These are phyloP conservation scores for Lactarius quietus DNA, from an alignment of 768 basidiomycete species.

Conservation along the genomic window DNA sequence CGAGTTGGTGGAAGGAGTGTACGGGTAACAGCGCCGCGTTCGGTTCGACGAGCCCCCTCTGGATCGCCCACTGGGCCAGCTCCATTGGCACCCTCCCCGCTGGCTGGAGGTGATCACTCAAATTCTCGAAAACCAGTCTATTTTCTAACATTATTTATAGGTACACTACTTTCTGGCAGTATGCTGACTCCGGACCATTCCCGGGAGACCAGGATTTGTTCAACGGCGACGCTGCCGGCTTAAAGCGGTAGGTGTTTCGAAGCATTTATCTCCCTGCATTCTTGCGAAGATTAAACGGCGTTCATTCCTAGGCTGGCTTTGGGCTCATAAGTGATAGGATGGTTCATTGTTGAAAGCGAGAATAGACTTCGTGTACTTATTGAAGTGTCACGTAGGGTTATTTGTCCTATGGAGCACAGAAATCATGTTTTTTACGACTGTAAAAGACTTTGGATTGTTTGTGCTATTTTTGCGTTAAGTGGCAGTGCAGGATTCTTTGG, in stretches of 20 bases:
- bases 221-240: conserved; percentile 48
- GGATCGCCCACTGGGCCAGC: conserved; percentile 55
- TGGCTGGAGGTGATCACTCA: conserved; percentile 37
- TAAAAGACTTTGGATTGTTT: no score
- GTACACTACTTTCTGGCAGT: conserved; percentile 59
- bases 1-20: conserved; percentile 65
- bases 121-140: not conserved
- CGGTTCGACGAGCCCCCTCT: conserved; percentile 49
- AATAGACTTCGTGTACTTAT: no score
- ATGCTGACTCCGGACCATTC: conserved; percentile 51
- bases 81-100: conserved; percentile 52
- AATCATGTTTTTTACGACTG: no score
- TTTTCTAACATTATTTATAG: conserved; percentile 27
- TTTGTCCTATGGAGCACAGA: no score
- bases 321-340: no score
- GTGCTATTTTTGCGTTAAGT: no score
- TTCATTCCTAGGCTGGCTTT: no score
- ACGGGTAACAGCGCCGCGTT: conserved; percentile 58
- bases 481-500: no score
- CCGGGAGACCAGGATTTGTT: conserved; percentile 58
- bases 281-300: no score
- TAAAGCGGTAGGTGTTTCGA: conserved; percentile 35
- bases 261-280: no score
- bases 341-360: no score
- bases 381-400: no score